Conservation (phyloP, 1,284 basidiomycete species). For the Fistulinella cinereoalba region DNA sequence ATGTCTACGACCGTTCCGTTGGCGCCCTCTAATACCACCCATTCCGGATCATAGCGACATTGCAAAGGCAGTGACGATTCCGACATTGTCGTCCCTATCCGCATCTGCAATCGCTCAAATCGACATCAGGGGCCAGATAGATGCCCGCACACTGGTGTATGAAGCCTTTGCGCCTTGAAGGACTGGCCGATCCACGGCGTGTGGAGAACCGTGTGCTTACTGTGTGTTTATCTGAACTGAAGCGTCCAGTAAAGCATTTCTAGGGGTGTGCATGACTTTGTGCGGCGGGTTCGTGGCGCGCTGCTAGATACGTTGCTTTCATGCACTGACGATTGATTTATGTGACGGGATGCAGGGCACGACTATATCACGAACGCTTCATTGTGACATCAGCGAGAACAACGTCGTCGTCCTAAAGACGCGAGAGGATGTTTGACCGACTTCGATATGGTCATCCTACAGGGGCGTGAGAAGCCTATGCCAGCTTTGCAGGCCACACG, state of each 20-base stretch:
- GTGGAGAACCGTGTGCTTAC: conserved; percentile 5
- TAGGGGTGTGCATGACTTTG: conserved; percentile 16
- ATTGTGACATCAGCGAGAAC: conserved; percentile 19
- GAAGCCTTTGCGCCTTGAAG: too few species aligned
- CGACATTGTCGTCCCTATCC: too few species aligned
- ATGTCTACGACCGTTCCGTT: too few species aligned
- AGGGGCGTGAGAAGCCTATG: too few species aligned
- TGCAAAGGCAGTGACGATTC: too few species aligned
- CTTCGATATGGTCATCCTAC: conserved; percentile 11
- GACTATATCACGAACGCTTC: conserved; percentile 13
- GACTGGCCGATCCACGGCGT: too few species aligned
- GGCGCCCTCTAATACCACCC: too few species aligned
- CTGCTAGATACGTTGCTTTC: conserved; percentile 1
- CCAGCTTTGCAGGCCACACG: too few species aligned
- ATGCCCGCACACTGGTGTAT: too few species aligned
- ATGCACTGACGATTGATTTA: neutral
- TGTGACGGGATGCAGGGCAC: conserved; percentile 6
- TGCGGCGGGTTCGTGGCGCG: conserved; percentile 10
- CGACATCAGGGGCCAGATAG: too few species aligned
- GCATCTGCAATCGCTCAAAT: too few species aligned
- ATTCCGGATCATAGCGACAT: too few species aligned
- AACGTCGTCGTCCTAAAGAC: conserved; percentile 13
- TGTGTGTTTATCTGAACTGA: neutral
- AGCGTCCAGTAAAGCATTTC: conserved; percentile 11
- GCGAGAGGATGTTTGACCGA: conserved; percentile 20